phyloP scores from a whole-genome alignment of 495 filamentous ascomycete genomes.

The Aspergillus incahuasiensis region DNA sequence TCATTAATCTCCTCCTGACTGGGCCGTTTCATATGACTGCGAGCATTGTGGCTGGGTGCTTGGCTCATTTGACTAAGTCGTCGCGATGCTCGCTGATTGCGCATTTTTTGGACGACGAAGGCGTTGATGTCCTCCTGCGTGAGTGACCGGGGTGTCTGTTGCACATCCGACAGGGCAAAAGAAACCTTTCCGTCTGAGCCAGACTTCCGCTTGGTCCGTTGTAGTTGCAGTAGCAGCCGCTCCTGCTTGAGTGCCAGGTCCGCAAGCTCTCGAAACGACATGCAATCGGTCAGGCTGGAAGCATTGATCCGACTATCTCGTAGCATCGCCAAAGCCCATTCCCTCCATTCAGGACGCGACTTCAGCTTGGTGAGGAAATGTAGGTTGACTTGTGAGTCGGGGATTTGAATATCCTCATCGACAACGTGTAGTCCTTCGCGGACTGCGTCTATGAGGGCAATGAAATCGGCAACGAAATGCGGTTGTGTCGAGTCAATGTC shows the following conservation, averaged over 20 bases:
- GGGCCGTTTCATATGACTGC: slow-evolving; percentile 22
- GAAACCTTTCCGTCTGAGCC: background rate
- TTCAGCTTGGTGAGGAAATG: slow-evolving; percentile 28
- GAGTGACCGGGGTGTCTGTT: background rate
- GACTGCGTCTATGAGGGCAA: slow-evolving; percentile 27
- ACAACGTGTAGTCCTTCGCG: slow-evolving; percentile 28
- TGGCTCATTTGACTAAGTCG: slow-evolving; percentile 2
- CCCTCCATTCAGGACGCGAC: slow-evolving; percentile 24
- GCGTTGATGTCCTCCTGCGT: slow-evolving; percentile 28
- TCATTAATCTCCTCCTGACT: slow-evolving; percentile 34
- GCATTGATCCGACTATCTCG: slow-evolving; percentile 21
- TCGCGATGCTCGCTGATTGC: slow-evolving; percentile 2
- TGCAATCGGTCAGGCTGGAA: slow-evolving; percentile 15
- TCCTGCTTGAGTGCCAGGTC: slow-evolving; percentile 24
- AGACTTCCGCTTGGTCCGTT: background rate
- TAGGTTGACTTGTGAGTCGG: slow-evolving; percentile 27
- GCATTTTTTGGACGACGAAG: slow-evolving; percentile 26
- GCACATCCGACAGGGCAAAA: background rate
- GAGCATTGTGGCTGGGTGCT: background rate
- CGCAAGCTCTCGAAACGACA: slow-evolving; percentile 24
- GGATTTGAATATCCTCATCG: slow-evolving; percentile 23
- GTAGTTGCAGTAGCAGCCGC: slow-evolving; percentile 3
- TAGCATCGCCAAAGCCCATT: slow-evolving; percentile 26
- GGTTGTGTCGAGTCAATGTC: slow-evolving; percentile 26
- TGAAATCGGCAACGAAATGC: slow-evolving; percentile 24